Evolutionary conservation across 176 grass and related monocot species (phyloP).

Genomic region (Phyllostachys edulis): DNA sequence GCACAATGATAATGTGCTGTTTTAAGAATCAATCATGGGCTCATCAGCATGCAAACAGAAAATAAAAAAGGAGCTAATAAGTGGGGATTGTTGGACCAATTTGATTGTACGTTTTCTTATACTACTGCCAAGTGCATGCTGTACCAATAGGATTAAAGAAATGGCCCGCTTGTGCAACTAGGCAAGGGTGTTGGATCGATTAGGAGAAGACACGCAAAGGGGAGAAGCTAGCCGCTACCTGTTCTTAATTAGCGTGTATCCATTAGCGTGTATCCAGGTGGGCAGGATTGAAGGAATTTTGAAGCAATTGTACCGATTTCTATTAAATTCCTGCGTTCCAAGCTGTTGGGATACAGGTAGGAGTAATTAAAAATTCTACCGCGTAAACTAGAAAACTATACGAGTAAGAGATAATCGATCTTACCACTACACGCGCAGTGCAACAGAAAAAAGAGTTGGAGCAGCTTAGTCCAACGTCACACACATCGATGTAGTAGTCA

Average conservation of each 20-base stretch:
- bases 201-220: background rate
- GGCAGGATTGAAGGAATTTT: background rate
- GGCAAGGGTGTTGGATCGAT: background rate
- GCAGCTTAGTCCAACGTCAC: too few species aligned
- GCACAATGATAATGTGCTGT: background rate
- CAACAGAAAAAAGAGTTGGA: too few species aligned
- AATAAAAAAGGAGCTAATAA: background rate
- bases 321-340: background rate
- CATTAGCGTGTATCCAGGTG: background rate
- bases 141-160: conserved; percentile 2
- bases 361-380: too few species aligned
- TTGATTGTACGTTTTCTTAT: background rate
- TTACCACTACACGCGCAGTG: too few species aligned
- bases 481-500: too few species aligned
- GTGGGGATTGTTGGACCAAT: conserved; percentile 28
- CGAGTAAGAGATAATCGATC: too few species aligned
- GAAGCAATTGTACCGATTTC: background rate
- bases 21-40: conserved; percentile 16
- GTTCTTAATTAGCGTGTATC: background rate
- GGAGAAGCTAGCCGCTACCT: background rate
- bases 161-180: background rate
- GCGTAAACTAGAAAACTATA: too few species aligned
- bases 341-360: background rate
- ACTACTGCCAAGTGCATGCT: background rate
- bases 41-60: conserved; percentile 15